Base-by-base conservation (phyloP, 768 basidiomycete genomes). In the Leccinum boreale region DNA sequence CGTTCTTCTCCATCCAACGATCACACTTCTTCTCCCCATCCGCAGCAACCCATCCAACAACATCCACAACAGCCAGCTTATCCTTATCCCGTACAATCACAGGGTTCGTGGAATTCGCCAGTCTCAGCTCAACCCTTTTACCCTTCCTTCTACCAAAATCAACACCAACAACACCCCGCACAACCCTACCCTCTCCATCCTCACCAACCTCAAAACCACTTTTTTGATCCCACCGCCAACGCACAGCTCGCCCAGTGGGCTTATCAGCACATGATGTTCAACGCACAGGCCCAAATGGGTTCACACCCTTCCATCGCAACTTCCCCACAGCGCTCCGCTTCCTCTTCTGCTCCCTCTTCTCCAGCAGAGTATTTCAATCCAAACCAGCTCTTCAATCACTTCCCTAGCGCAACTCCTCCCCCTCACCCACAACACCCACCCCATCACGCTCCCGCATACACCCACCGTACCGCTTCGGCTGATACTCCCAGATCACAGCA, bases 181-280 rank as follows among this genome's bases (percentile, higher is more conserved):
- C 79, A 79, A 59, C 73, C 80, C 52, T 85, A 82, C 71, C 78
- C 79, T 42, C 63, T 77, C 19, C 79, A 78, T 50, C 71, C 60
- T 1, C 61, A 63, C 50, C 80, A 77, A 48, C 70, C 74, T 15
- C 86, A 82, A 64, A 72, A 77, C 62, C 80, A 81, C n/a, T 90
- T 83, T 70, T 90, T 85, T 66, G 89, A 92, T 72, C 88, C 87
- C 14, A 73, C 82, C 11, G 85, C 87, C 62, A 87, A 87, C 53
- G 88, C 87, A 62, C 83, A 90, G 56, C 84, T 85, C 56, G 86
- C 89, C 3, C 89, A 90, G 71, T 93, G 91, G 90, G 89, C 90
- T 36, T 93, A 93, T 75, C 90, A 92, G 73, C 90, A 92, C 67
- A 92, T 92, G 90, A 85, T 93, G 85, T 88, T 84, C 85, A 85